phyloP scores from a whole-genome alignment of 2,329 filamentous ascomycete genomes.

The Sclerotinia nivalis region DNA sequence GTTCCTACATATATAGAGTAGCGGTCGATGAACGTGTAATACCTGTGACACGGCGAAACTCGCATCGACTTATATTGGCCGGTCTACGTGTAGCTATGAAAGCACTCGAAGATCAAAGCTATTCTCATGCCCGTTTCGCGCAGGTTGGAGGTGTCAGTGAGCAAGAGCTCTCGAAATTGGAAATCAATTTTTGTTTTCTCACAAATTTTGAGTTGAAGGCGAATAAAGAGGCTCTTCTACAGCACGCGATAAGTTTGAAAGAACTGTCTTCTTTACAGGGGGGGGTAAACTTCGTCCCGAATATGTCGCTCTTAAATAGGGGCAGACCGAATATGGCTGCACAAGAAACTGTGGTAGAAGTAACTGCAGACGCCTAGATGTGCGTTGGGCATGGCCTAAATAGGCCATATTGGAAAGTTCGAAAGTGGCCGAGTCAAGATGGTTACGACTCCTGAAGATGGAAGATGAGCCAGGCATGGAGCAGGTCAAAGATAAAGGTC shows the following conservation, averaged over 20 bases:
- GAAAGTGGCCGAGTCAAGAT: not conserved
- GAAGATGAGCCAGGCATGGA: not conserved
- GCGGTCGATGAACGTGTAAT: constrained; percentile 76
- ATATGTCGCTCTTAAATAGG: constrained; percentile 35
- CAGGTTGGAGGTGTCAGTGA: constrained; percentile 87
- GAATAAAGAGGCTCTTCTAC: constrained; percentile 54
- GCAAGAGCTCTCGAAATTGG: constrained; percentile 76
- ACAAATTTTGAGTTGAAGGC: constrained; percentile 80
- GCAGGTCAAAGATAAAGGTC: not conserved
- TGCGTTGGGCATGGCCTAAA: not conserved
- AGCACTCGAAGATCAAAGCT: constrained; percentile 87
- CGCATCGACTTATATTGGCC: constrained; percentile 82
- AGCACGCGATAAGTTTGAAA: constrained; percentile 49
- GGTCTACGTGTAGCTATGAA: constrained; percentile 89
- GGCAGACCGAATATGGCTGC: constrained; percentile 30
- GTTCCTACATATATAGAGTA: constrained; percentile 81
- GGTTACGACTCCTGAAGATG: not conserved
- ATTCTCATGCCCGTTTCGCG: constrained; percentile 79
- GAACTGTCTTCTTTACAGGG: constrained; percentile 41
- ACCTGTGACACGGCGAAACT: constrained; percentile 78
- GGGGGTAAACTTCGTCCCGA: constrained; percentile 39
- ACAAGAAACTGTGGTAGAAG: constrained; percentile 35
- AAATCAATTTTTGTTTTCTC: constrained; percentile 86
- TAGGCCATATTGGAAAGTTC: constrained; percentile 6
- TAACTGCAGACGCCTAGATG: constrained; percentile 33